Base-by-base conservation (phyloP, 192 early-diverging fungal genomes). In the Backusella tuberculispora region DNA sequence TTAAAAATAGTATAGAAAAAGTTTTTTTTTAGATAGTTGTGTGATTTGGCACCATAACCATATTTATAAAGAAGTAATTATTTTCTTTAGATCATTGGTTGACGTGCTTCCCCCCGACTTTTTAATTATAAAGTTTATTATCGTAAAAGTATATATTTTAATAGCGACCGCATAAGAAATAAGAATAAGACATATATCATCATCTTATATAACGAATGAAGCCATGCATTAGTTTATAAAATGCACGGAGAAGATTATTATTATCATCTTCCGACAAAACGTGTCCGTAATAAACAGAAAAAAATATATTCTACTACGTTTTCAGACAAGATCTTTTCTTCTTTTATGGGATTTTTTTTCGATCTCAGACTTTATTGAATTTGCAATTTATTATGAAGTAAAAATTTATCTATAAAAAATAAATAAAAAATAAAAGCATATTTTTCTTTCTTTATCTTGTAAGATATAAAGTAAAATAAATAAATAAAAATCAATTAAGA, bases 1-100 rank as follows among this genome's bases (percentile, higher is more conserved):
- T 56, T 24, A 42, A 46, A 47, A 70, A 76, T 41, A 76, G 48
- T 53, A 53, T 53, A 19, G 48, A 63, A 76, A 53, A 70, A 70
- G 67, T 29, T 42, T 50, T 42, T 74, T 50, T 37, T 45, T 50
- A 53, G 48, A 53, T 53, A 19, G n/a, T 53, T 53, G 48, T 53
- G 50, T 19, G n/a, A 19, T 53, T 53, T 53, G n/a, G 50, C 19
- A 19, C 50, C n/a, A 53, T 53, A 24, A 19, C 50, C 50, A 53
- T 53, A 42, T 69, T 69, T 41, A 69, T 45, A 66, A 66, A 66
- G 38, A n/a, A 41, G 26, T 34, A n/a, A n/a, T 29, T 37, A 19
- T 69, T 69, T 21, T 24, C 45, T 65, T 50, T 50, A n/a, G 1
- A 53, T 53, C 50, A 53, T 53, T 53, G 50, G 50, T 53, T 53